phyloP scores from a whole-genome alignment of 768 basidiomycete species.

The Russula olivacea region DNA sequence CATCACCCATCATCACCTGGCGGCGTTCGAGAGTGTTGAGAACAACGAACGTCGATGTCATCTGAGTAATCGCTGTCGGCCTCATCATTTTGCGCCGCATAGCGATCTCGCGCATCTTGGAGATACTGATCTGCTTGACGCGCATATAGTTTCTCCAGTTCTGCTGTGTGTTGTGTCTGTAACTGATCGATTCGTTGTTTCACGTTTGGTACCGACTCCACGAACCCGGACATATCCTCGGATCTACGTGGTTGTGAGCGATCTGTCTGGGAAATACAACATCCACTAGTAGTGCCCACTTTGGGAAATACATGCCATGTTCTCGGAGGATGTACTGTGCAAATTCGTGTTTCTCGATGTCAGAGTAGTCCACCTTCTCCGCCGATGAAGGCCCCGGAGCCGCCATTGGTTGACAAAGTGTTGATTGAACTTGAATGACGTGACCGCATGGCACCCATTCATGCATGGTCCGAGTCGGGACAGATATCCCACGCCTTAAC shows the following conservation, averaged over 20 bases:
- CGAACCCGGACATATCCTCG: constrained; percentile 13
- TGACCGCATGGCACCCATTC: neutral
- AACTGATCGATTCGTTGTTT: constrained; percentile 31
- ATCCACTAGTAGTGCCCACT: constrained; percentile 11
- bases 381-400: neutral
- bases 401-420: constrained; percentile 12
- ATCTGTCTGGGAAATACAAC: neutral
- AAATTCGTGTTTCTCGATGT: constrained; percentile 20
- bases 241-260: constrained; percentile 11
- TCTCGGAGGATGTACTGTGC: constrained; percentile 23
- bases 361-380: constrained; percentile 6
- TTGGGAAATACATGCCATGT: constrained; percentile 24
- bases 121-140: constrained; percentile 32
- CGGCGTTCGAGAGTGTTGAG: neutral
- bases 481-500: neutral
- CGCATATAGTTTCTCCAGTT: constrained; percentile 31
- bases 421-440: too few species aligned
- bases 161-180: constrained; percentile 30
- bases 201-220: constrained; percentile 30
- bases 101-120: constrained; percentile 33
- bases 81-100: constrained; percentile 23
- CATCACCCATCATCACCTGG: neutral
- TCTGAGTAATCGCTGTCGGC: neutral
- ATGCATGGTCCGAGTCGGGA: neutral
- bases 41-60: constrained; percentile 13